phyloP scores from a whole-genome alignment of 2,329 filamentous ascomycete genomes.

The Iodosphaeria phyllophila region DNA sequence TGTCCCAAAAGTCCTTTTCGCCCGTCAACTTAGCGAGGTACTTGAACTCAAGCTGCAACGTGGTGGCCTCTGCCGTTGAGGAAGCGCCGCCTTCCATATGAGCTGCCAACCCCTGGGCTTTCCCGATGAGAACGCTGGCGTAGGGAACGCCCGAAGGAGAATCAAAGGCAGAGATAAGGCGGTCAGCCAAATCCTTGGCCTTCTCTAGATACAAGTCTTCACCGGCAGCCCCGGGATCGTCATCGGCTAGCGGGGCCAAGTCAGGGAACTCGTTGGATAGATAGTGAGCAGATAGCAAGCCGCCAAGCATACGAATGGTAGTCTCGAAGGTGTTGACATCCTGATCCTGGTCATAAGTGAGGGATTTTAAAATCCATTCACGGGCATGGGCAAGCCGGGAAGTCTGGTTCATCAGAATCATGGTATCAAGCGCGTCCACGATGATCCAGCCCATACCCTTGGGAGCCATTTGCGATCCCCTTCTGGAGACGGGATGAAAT shows the following conservation, averaged over 20 bases:
- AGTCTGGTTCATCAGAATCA: slow-evolving; percentile 97
- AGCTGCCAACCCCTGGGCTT: slow-evolving; percentile 56
- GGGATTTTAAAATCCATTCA: slow-evolving; percentile 66
- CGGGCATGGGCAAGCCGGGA: slow-evolving; percentile 67
- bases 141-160: slow-evolving; percentile 74
- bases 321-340: slow-evolving; percentile 97
- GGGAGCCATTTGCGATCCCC: slow-evolving; percentile 65
- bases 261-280: slow-evolving; percentile 68
- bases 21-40: slow-evolving; percentile 90
- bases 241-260: slow-evolving; percentile 55
- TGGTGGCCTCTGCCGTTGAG: slow-evolving; percentile 85
- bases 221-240: slow-evolving; percentile 52
- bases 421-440: slow-evolving; percentile 82
- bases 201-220: slow-evolving; percentile 95
- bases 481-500: slow-evolving; percentile 68
- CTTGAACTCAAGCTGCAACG: slow-evolving; percentile 88
- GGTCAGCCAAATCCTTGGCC: slow-evolving; percentile 78
- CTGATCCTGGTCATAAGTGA: slow-evolving; percentile 81
- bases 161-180: slow-evolving; percentile 74
- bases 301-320: slow-evolving; percentile 92
- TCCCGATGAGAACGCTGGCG: slow-evolving; percentile 75
- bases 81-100: slow-evolving; percentile 76
- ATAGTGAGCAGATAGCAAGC: slow-evolving; percentile 83
- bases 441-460: slow-evolving; percentile 96
- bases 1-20: slow-evolving; percentile 82